Percentiles rank a stretch among this genome's conserved stretches.
Conservation (phyloP, 768 basidiomycete genomes). For the Cantharellus cinnabarinus region DNA sequence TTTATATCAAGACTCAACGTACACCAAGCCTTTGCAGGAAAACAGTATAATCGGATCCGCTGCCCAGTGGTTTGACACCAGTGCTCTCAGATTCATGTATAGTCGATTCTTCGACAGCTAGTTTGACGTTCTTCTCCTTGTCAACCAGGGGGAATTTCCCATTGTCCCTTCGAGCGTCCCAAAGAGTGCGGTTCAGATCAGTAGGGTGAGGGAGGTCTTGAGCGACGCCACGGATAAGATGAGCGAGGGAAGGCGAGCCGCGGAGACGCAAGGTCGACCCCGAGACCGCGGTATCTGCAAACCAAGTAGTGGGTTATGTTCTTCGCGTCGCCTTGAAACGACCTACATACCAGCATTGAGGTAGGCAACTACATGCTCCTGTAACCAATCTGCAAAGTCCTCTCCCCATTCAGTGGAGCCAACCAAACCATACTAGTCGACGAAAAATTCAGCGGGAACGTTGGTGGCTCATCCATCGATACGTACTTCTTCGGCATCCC, state of each 20-base stretch:
- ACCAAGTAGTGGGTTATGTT: neutral
- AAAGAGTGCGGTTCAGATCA: conserved; percentile 40
- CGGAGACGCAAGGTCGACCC: conserved; percentile 36
- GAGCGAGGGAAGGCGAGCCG: conserved; percentile 68
- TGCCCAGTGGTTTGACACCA: conserved; percentile 45
- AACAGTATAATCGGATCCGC: conserved; percentile 79
- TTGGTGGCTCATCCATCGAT: neutral
- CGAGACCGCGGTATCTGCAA: conserved; percentile 36
- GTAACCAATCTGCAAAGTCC: conserved; percentile 70
- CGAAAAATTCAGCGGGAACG: neutral
- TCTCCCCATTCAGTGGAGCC: conserved; percentile 91
- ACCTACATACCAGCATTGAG: conserved; percentile 44
- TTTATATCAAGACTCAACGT: conserved; percentile 10
- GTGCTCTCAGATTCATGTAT: conserved; percentile 8
- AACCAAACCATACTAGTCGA: conserved; percentile 36
- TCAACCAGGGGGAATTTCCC: conserved; percentile 28
- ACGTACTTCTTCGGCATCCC: conserved; percentile 49
- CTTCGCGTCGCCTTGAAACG: too few relatives aligned
- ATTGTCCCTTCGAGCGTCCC: conserved; percentile 50
- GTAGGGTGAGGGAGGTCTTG: conserved; percentile 57
- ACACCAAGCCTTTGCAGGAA: conserved; percentile 70
- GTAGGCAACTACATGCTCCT: conserved; percentile 64
- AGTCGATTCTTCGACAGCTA: conserved; percentile 4
- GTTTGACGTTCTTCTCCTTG: conserved; percentile 13
- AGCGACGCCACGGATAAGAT: conserved; percentile 48